Percentiles rank a stretch among this genome's conserved stretches.
phyloP scores from a whole-genome alignment of 306 rosid genomes.

The Prunus mongolica region DNA sequence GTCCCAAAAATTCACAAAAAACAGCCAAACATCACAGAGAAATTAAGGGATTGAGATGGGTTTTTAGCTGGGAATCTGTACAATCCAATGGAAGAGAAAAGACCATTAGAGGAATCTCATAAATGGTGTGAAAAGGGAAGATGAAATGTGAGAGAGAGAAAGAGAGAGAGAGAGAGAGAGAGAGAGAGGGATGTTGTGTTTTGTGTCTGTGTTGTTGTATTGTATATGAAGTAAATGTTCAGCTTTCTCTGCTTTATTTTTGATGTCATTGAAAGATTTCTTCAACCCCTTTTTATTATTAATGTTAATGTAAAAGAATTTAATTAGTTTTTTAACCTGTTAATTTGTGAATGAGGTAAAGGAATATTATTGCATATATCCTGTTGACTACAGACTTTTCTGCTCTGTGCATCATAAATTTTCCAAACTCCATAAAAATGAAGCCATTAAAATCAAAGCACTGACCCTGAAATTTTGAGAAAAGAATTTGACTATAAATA shows the following conservation, averaged over 20 bases:
- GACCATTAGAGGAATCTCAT: constrained; percentile 73
- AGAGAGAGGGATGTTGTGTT: constrained; percentile 8
- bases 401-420: constrained; percentile 20
- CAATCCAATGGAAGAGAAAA: constrained; percentile 77
- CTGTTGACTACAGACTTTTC: constrained; percentile 63
- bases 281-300: constrained; percentile 19
- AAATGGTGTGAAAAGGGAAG: constrained; percentile 74
- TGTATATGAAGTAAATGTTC: constrained; percentile 68
- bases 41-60: constrained; percentile 55
- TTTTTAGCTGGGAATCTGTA: constrained; percentile 42
- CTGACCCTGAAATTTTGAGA: constrained; percentile 3
- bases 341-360: constrained; percentile 19
- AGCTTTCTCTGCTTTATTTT: constrained; percentile 33
- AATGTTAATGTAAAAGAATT: neutral
- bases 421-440: constrained; percentile 33
- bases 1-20: constrained; percentile 42
- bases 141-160: constrained; percentile 53
- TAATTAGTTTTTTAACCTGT: constrained; percentile 16
- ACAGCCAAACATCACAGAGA: constrained; percentile 39
- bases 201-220: constrained; percentile 60
- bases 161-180: constrained; percentile 36
- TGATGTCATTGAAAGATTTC: constrained; percentile 35
- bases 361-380: constrained; percentile 56
- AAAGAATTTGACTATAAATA: constrained; percentile 15
- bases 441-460: constrained; percentile 14